These are phyloP conservation scores for Plantago rigida DNA, from an alignment of 305 asterid species.

Conservation along the genomic window DNA sequence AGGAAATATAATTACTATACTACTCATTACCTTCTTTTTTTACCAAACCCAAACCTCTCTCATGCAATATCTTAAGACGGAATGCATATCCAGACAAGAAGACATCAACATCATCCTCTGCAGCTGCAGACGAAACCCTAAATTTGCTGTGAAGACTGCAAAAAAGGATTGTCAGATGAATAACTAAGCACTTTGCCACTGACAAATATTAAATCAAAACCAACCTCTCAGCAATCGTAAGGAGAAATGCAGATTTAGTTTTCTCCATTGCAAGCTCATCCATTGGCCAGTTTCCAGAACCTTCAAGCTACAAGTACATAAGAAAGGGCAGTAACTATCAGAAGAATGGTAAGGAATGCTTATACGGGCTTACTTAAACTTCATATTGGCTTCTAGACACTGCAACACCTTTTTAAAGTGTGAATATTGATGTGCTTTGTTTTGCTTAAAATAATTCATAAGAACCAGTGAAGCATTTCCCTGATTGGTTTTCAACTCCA, in stretches of 20 bases:
- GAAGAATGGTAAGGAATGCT: conserved; percentile 15
- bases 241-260: conserved; percentile 89
- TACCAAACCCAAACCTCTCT: conserved; percentile 70
- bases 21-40: conserved; percentile 47
- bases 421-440: no score
- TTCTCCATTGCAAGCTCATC: conserved; percentile 88
- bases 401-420: no score
- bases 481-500: no score
- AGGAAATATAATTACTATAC: conserved; percentile 11
- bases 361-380: no score
- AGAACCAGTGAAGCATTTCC: no score
- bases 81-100: conserved; percentile 87
- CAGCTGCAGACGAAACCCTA: conserved; percentile 61
- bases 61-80: conserved; percentile 86
- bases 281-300: conserved; percentile 98
- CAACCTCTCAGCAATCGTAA: conserved; percentile 85
- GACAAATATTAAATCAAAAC: conserved; percentile 26
- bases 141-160: conserved; percentile 65
- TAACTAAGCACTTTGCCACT: conserved; percentile 16
- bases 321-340: conserved; percentile 17
- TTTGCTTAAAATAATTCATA: no score
- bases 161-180: conserved; percentile 31
- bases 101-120: conserved; percentile 82
- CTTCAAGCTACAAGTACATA: conserved; percentile 65
- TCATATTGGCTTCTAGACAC: no score